These are phyloP conservation scores for Prunus fruticosa DNA, from an alignment of 306 rosid species.

Conservation along the genomic window DNA sequence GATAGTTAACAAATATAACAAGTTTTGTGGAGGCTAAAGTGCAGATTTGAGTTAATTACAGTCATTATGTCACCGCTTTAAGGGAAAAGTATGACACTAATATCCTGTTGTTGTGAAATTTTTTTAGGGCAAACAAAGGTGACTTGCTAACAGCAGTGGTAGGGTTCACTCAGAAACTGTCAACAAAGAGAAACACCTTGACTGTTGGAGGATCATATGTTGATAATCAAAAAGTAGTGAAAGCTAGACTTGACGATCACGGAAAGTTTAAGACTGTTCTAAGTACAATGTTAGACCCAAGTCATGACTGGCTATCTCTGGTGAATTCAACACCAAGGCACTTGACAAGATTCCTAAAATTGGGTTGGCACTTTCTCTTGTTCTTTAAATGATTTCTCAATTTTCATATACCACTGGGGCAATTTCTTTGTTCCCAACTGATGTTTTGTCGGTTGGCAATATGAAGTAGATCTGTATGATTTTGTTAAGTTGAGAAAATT, in stretches of 20 bases:
- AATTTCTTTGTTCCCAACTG: too few relatives aligned
- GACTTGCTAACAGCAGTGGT: neutral
- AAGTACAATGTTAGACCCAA: slow-evolving; percentile 10
- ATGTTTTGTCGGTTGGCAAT: too few relatives aligned
- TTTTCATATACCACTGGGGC: too few relatives aligned
- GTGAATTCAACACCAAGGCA: slow-evolving; percentile 17
- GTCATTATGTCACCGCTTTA: neutral
- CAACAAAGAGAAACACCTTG: slow-evolving; percentile 5
- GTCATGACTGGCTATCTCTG: slow-evolving; percentile 9
- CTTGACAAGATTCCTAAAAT: slow-evolving; percentile 17
- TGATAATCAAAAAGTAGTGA: slow-evolving; percentile 12
- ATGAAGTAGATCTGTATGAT: too few relatives aligned
- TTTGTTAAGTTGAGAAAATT: too few relatives aligned
- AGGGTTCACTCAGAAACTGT: neutral
- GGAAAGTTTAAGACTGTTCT: slow-evolving; percentile 13
- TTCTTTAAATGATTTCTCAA: too few relatives aligned
- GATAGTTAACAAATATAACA: neutral
- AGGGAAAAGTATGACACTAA: neutral
- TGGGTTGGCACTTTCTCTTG: too few relatives aligned
- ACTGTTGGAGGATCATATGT: slow-evolving; percentile 19
- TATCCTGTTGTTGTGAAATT: neutral
- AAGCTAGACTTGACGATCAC: slow-evolving; percentile 9
- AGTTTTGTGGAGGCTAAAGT: neutral
- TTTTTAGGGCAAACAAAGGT: slow-evolving; percentile 22
- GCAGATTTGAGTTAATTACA: neutral